Conservation (phyloP, 2,329 filamentous ascomycete species). For the Alternaria panax region DNA sequence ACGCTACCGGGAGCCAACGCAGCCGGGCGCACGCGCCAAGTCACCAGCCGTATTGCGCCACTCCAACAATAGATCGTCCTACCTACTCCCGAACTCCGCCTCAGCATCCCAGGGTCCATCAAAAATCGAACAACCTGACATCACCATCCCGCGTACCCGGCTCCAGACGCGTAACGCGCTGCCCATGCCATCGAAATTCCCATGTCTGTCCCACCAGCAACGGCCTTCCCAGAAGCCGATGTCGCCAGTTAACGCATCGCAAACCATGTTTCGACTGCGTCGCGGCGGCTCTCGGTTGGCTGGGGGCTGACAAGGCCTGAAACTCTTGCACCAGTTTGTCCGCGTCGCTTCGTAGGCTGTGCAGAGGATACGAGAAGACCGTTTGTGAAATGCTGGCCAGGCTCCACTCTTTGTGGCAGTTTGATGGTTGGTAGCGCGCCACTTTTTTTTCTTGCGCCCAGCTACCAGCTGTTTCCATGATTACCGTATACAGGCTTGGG, state of each 20-base stretch:
- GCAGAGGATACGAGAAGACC: conserved; percentile 9
- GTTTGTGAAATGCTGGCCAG: conserved; percentile 5
- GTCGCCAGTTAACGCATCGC: conserved; percentile 6
- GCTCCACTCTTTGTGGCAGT: conserved; percentile 8
- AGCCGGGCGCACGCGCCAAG: conserved; percentile 15
- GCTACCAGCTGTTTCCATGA: conserved; percentile 23
- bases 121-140: conserved; percentile 14
- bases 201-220: not conserved
- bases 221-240: conserved; percentile 7
- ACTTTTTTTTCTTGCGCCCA: conserved; percentile 12
- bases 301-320: conserved; percentile 46
- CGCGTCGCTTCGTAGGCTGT: conserved; percentile 29
- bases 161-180: conserved; percentile 10
- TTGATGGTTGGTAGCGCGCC: conserved; percentile 5
- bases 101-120: conserved; percentile 13
- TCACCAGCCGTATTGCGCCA: conserved; percentile 13
- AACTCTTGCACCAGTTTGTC: conserved; percentile 27
- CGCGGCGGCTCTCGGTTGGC: conserved; percentile 27
- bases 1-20: conserved; percentile 10
- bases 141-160: conserved; percentile 6
- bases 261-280: conserved; percentile 38
- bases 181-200: not conserved
- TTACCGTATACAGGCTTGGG: conserved; percentile 14
- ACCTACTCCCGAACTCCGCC: not conserved
- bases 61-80: conserved; percentile 26